Base-by-base conservation (phyloP, 176 grass and related monocot species). In the Zoysia japonica region DNA sequence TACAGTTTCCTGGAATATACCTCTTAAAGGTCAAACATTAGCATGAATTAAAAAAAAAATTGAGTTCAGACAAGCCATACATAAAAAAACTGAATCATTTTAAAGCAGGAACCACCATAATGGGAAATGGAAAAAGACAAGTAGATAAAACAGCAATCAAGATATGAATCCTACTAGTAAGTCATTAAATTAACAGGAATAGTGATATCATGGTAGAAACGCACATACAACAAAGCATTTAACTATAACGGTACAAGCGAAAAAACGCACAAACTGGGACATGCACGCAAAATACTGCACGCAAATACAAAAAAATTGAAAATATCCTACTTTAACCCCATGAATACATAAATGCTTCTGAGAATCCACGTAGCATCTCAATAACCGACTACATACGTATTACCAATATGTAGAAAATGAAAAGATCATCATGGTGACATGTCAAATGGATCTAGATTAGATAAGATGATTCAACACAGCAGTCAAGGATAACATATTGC, bases 391-490 rank as follows among this genome's bases (percentile, higher is more conserved):
- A 36, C 48, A 57, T 42, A 54, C 46, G 38, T 4, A 20, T 1
- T 6, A 68, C 44, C 40, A 46, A 15, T 71, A n/a, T 19, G 5
- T 48, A 59, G 15, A 42, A 14, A 42, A 76, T n/a, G 15, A 15
- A 16, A 19, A 74, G 60, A 57, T 11, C 2, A 3, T 28, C 28
- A 5, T 38, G 28, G 28, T 16, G 46, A 70, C 53, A 57, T 42
- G 46, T n/a, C 6, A 78, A 83, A 14, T 39, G 19, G 20, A n/a
- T 61, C 36, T 88, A 62, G 28, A 62, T 45, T 11, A 48, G 17
- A 63, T 73, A 55, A 17, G 61, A 35, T 20, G 68, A 17, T 47
- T 51, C 41, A 77, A 49, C 76, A 60, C 60, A 45, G 61, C 37
- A 88, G 60, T 49, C 44, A 69, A 28, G 62, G 36, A 2, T 47